These are phyloP conservation scores for Mallotus repandus DNA, from an alignment of 441 rosid genomes.

Conservation along the genomic window DNA sequence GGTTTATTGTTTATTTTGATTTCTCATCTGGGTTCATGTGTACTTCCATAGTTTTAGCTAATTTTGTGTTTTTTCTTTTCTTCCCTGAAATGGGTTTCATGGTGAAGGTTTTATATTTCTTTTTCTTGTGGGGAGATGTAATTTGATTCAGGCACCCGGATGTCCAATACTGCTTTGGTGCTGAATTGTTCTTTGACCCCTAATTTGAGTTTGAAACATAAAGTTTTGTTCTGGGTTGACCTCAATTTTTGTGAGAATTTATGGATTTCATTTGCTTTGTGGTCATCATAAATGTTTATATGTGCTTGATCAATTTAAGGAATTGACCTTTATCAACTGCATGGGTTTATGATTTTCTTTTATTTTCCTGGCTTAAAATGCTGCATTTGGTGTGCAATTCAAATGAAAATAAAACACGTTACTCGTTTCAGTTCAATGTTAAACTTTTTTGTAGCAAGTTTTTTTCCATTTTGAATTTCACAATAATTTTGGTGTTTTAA, in stretches of 20 bases:
- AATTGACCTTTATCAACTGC: background rate
- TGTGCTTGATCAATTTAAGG: conserved; percentile 4
- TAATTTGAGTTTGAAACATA: background rate
- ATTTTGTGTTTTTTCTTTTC: background rate
- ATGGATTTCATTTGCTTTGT: background rate
- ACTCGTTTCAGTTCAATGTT: background rate
- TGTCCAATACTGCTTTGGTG: background rate
- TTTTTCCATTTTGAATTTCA: background rate
- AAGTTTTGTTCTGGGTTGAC: background rate
- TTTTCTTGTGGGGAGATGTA: background rate
- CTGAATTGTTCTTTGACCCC: conserved; percentile 7
- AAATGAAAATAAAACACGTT: background rate
- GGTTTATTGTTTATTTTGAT: background rate
- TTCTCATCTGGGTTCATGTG: conserved; percentile 29
- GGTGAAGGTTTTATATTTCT: background rate
- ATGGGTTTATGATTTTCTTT: background rate
- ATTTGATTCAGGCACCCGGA: background rate
- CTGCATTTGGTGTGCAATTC: background rate
- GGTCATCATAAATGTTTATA: background rate
- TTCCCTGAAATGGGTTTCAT: background rate
- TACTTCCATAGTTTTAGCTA: conserved; percentile 1
- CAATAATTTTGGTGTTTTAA: background rate
- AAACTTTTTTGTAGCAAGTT: background rate
- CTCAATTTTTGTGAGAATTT: background rate
- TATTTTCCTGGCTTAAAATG: background rate